A percentile compares a stretch with the other conserved stretches of the same genome.
phyloP scores from a whole-genome alignment of 257 asterid genomes.

The Paraleonurus japonicus region DNA sequence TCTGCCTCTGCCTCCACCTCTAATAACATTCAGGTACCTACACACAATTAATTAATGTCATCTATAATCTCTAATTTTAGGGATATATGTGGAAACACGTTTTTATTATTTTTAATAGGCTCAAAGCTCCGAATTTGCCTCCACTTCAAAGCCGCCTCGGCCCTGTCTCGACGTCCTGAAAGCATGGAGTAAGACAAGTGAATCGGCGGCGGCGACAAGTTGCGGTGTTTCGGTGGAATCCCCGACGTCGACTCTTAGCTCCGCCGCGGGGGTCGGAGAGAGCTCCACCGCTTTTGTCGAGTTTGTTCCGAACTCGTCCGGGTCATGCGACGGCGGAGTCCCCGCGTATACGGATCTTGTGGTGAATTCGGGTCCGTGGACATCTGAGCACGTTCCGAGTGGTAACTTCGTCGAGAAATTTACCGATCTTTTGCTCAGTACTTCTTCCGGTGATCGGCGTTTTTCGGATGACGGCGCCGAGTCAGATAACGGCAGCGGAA shows the following conservation, averaged over 20 bases:
- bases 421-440: conserved; percentile 69
- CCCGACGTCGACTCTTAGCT: conserved; percentile 71
- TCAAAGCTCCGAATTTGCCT: conserved; percentile 38
- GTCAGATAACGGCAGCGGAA: conserved; percentile 44
- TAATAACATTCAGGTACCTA: not conserved
- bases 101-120: conserved; percentile 12
- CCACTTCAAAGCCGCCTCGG: conserved; percentile 37
- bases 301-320: conserved; percentile 43
- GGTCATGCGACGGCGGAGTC: conserved; percentile 44
- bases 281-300: conserved; percentile 44
- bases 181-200: conserved; percentile 42
- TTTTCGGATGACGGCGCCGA: conserved; percentile 59
- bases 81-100: no score
- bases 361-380: conserved; percentile 35
- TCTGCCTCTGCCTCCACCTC: conserved; percentile 33
- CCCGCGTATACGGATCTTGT: conserved; percentile 37
- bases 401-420: conserved; percentile 67
- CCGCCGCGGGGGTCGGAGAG: conserved; percentile 41
- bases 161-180: conserved; percentile 54
- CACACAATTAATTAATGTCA: no score
- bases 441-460: conserved; percentile 38
- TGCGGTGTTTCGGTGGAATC: no score
- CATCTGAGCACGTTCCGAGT: conserved; percentile 34
- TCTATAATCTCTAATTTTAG: no score
- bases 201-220: conserved; percentile 20